Base-by-base conservation (phyloP, 2,329 filamentous ascomycete species). In the Diaporthe capsici region DNA sequence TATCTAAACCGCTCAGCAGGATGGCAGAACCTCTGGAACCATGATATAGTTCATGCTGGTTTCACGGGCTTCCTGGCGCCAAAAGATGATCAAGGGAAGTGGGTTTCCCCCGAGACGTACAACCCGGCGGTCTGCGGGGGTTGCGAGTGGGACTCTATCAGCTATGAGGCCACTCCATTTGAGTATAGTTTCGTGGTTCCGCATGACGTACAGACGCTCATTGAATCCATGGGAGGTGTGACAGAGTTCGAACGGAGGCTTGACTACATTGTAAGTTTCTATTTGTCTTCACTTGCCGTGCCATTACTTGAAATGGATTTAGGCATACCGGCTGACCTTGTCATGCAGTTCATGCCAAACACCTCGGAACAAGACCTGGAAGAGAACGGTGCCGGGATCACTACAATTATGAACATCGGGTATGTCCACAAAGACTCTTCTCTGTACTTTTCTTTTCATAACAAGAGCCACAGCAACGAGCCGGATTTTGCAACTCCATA, bases 401-500 rank as follows among this genome's bases (percentile, higher is more conserved):
- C 76, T 2, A 78, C 78, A 20, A 79, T 79, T 44, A 79, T 79
- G 78, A 79, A 79, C 20, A 79, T 79, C 8, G 78, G 78, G 78
- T 79, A 51, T 37, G 77, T 51, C 1, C 12, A 7, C 7, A 28
- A 7, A 74, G 70, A 10, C 25, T 10, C 6, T 78, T 90, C 0
- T 83, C 91, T n/a, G 82, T 86, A 1, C 84, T 10, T 87, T 8
- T 88, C 88, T 0, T 87, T 87, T 86, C 82, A 89, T 90, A 76
- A 84, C 83, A 4, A 82, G 86, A 4, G 83, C 90, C 73, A 87
- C 83, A 31, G 86, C 84, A 92, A 94, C 78, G 87, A 89, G 74
- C 87, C 87, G 0, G 80, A 91, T 58, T 94, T 94, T 80, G 84
- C 93, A 1, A 89, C 89, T 1, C 88, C 93, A 0, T 94, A 90